These are phyloP conservation scores for Coriolopsis trogii DNA, from an alignment of 1,284 basidiomycete genomes.

Conservation along the genomic window DNA sequence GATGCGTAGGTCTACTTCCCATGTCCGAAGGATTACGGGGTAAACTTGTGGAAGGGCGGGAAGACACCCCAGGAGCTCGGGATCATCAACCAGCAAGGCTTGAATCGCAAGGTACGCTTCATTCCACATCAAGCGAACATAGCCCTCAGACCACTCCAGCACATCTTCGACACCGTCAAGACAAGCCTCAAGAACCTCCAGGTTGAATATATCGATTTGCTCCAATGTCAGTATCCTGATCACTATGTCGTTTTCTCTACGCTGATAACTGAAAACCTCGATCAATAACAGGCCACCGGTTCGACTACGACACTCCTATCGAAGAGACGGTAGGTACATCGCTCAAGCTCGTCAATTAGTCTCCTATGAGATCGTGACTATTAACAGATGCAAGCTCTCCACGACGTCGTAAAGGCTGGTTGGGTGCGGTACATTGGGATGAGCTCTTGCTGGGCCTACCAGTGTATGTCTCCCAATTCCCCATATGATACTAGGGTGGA, in stretches of 20 bases:
- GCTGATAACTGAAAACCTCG: background rate
- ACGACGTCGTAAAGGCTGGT: slow-evolving; percentile 40
- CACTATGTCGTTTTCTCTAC: background rate
- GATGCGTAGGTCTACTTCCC: slow-evolving; percentile 9
- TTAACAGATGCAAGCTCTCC: slow-evolving; percentile 39
- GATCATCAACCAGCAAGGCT: slow-evolving; percentile 39
- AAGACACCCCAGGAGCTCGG: slow-evolving; percentile 24
- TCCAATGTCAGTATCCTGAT: slow-evolving; percentile 32
- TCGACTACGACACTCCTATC: slow-evolving; percentile 34
- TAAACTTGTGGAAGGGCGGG: background rate
- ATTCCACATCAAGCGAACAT: background rate
- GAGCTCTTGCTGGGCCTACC: slow-evolving; percentile 40
- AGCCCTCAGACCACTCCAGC: slow-evolving; percentile 29
- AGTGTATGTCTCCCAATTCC: slow-evolving; percentile 38
- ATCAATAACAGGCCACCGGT: slow-evolving; percentile 28
- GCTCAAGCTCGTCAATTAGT: background rate
- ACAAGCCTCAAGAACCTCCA: slow-evolving; percentile 43
- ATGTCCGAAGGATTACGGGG: slow-evolving; percentile 38
- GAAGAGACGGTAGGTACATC: slow-evolving; percentile 29
- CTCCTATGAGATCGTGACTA: background rate
- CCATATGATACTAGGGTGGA: background rate
- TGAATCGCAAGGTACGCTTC: slow-evolving; percentile 33
- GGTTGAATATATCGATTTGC: slow-evolving; percentile 48
- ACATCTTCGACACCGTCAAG: slow-evolving; percentile 49
- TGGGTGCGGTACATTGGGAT: slow-evolving; percentile 43